Percentiles rank a stretch among this genome's conserved stretches.
Conservation (phyloP, 805 yeast genomes). For the Clavispora vitiphila region DNA sequence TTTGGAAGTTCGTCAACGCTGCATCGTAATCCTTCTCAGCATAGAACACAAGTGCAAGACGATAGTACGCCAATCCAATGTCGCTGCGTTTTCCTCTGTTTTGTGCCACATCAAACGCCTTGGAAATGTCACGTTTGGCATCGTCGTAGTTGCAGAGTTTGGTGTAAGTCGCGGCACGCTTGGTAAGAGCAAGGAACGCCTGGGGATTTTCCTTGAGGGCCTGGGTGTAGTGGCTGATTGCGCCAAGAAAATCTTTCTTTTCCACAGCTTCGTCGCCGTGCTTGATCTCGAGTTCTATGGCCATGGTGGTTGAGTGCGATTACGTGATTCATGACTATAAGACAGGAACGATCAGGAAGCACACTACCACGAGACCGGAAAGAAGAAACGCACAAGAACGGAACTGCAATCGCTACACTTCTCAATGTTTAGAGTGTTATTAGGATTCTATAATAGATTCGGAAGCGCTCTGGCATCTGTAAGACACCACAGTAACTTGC, state of each 20-base stretch:
- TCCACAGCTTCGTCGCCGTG: constrained; percentile 29
- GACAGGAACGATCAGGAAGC: neutral
- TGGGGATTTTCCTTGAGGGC: constrained; percentile 40
- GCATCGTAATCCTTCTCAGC: constrained; percentile 35
- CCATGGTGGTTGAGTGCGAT: constrained; percentile 22
- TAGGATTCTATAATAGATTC: too few relatives aligned
- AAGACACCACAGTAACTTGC: too few relatives aligned
- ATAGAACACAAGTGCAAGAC: constrained; percentile 44
- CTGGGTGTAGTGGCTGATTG: constrained; percentile 34
- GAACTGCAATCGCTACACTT: too few relatives aligned
- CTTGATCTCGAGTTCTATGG: constrained; percentile 31
- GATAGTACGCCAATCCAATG: constrained; percentile 44
- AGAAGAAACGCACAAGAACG: neutral
- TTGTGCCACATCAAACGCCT: constrained; percentile 43
- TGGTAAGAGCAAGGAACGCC: constrained; percentile 43
- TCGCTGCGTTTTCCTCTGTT: constrained; percentile 42
- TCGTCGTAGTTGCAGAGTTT: constrained; percentile 43
- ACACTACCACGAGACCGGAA: neutral
- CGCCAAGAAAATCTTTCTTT: constrained; percentile 37
- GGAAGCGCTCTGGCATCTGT: too few relatives aligned
- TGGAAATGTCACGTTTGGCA: constrained; percentile 43
- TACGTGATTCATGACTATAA: neutral
- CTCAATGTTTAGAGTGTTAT: too few relatives aligned
- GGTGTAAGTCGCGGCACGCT: constrained; percentile 47
- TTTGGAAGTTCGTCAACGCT: constrained; percentile 39